phyloP scores from a whole-genome alignment of 2,329 filamentous ascomycete species.

The Diaporthe vexans region DNA sequence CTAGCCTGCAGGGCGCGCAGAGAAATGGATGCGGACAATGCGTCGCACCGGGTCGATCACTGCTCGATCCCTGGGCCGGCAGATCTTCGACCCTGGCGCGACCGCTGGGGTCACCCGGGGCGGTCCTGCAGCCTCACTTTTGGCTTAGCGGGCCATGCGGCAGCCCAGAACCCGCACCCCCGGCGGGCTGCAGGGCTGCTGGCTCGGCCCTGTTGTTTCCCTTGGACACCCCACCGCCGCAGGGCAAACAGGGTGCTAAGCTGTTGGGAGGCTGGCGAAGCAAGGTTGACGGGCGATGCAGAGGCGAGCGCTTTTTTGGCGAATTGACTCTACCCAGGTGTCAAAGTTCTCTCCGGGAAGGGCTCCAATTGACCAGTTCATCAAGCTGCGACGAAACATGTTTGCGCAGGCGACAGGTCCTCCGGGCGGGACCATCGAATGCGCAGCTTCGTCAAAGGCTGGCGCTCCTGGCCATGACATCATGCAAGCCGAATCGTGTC shows the following conservation, averaged over 20 bases:
- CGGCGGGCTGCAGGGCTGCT: slow-evolving; percentile 25
- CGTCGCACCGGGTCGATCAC: slow-evolving; percentile 30
- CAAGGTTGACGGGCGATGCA: slow-evolving; percentile 20
- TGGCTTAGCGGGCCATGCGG: slow-evolving; percentile 11
- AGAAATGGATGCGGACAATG: slow-evolving; percentile 14
- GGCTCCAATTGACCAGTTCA: slow-evolving; percentile 31
- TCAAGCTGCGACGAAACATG: slow-evolving; percentile 30
- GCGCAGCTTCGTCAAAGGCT: background rate
- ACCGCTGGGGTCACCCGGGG: slow-evolving; percentile 8
- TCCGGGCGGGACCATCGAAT: slow-evolving; percentile 8
- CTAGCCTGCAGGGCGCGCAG: slow-evolving; percentile 21
- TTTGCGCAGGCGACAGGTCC: slow-evolving; percentile 22
- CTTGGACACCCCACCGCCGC: slow-evolving; percentile 1
- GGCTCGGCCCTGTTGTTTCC: slow-evolving; percentile 2
- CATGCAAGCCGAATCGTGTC: slow-evolving; percentile 21
- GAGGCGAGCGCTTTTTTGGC: slow-evolving; percentile 1
- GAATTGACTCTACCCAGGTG: slow-evolving; percentile 30
- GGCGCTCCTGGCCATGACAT: slow-evolving; percentile 25
- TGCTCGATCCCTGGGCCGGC: slow-evolving; percentile 28
- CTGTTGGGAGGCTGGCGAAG: slow-evolving; percentile 12
- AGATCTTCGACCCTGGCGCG: slow-evolving; percentile 28
- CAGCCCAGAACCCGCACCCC: slow-evolving; percentile 15
- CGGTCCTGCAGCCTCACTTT: slow-evolving; percentile 31
- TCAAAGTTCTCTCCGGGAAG: slow-evolving; percentile 24
- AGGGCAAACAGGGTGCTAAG: slow-evolving; percentile 19